Base-by-base conservation (phyloP, 1,284 basidiomycete genomes). In the Inonotus obliquus region DNA sequence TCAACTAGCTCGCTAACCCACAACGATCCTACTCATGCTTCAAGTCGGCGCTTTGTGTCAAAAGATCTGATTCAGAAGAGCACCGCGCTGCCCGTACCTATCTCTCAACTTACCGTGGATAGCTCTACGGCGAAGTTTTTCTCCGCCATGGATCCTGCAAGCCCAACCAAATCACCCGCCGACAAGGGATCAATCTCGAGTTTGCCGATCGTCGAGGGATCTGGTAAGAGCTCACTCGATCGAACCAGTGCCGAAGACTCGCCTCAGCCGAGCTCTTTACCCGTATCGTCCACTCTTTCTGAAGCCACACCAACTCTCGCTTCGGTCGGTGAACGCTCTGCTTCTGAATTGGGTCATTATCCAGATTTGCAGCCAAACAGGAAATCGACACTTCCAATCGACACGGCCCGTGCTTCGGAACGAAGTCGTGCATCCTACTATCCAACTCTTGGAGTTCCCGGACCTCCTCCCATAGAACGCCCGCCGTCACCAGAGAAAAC, bases 301-400 rank as follows among this genome's bases (percentile, higher is more conserved):
- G 70, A 63, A n/a, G 74, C 73, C 23, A 64, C 69, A 53, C 76
- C 78, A 29, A 74, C 76, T 44, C 66, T 75, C 13, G 67, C 75
- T 27, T 60, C 74, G 14, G 66, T 77, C 60, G 75, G 41, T 44
- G 81, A 81, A 66, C 83, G 89, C 54, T 81, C 88, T 11, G 90
- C 86, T 68, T 92, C 89, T 19, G 89, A 90, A 70, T 75, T 90
- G 54, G 90, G 91, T 1, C 85, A 92, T 69, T 92, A 92, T 72
- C 69, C 84, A 41, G 89, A 91, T 73, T 70, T 83, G 62, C 53
- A 56, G 66, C 51, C 3, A 48, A 69, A n/a, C 76, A 72, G 47
- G 71, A 75, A 58, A 78, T 79, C 54, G 77, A 78, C 56, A 69
- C 74, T 44, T 81, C 27, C 81, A 17, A 79, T 82, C n/a, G 88